Evolutionary conservation across 1,139 yeast species (phyloP).

Genomic region (Blastobotrys ciferrii): DNA sequence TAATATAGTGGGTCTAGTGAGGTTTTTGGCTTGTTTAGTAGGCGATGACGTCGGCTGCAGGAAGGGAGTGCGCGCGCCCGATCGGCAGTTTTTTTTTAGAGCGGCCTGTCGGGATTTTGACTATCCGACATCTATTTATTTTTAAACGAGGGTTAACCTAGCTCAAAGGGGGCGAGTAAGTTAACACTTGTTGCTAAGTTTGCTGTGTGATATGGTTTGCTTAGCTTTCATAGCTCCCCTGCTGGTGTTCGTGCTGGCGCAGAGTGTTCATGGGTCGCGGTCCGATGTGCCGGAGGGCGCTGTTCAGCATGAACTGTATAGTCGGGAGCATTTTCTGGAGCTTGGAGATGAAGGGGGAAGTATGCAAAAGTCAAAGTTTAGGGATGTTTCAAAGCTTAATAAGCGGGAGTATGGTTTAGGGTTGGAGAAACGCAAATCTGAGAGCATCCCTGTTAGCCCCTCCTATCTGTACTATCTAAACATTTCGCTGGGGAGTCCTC

Average conservation of each 20-base stretch:
- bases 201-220: not conserved
- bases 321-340: not conserved
- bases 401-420: not conserved
- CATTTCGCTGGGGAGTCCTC: conserved; percentile 19
- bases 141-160: no score
- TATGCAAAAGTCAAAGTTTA: not conserved
- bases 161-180: no score
- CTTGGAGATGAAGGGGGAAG: not conserved
- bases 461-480: conserved; percentile 13
- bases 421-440: not conserved
- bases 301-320: not conserved
- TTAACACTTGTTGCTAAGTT: not conserved
- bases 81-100: not conserved
- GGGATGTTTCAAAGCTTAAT: not conserved
- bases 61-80: not conserved
- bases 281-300: not conserved
- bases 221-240: not conserved
- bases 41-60: not conserved
- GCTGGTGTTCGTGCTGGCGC: not conserved
- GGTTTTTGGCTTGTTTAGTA: no score
- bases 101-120: not conserved
- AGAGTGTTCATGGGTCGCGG: no score
- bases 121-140: no score
- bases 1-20: no score
- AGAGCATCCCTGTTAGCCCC: not conserved